Percentiles rank a stretch among this genome's conserved stretches.
phyloP scores from a whole-genome alignment of 1,139 yeast species.

The Protomyces inouyei region DNA sequence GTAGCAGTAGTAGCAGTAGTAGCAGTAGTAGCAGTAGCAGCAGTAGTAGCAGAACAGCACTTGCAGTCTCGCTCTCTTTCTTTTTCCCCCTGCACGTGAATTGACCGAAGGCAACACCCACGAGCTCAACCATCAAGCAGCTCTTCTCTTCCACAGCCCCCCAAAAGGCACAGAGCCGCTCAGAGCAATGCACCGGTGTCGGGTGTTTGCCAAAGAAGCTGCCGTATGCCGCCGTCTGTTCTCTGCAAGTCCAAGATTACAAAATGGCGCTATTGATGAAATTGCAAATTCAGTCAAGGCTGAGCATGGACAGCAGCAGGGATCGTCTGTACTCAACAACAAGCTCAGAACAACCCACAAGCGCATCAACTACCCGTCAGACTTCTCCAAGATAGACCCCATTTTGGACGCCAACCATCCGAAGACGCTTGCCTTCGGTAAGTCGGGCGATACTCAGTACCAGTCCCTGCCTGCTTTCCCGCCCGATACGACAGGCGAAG shows the following conservation, averaged over 20 bases:
- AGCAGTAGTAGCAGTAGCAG: background rate
- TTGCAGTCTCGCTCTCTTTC: too few relatives aligned
- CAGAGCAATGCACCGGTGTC: background rate
- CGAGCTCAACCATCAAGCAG: too few relatives aligned
- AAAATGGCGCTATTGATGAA: background rate
- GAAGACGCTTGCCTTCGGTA: background rate
- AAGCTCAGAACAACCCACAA: conserved; percentile 32
- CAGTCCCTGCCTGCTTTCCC: conserved; percentile 9
- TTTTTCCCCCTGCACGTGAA: too few relatives aligned
- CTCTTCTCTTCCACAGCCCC: too few relatives aligned
- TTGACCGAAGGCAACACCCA: too few relatives aligned
- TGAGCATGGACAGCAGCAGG: background rate
- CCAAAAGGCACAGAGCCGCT: too few relatives aligned
- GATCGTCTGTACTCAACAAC: background rate
- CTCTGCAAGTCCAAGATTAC: background rate
- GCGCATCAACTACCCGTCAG: conserved; percentile 35
- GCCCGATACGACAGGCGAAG: conserved; percentile 26
- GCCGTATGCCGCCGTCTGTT: background rate
- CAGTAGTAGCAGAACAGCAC: background rate
- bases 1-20: too few relatives aligned
- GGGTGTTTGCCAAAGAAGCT: background rate
- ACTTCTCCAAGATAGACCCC: conserved; percentile 38
- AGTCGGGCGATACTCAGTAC: background rate
- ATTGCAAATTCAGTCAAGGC: background rate
- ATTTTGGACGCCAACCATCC: conserved; percentile 9